These are phyloP conservation scores for Capronia americana DNA, from an alignment of 2,329 filamentous ascomycete genomes.

Conservation along the genomic window DNA sequence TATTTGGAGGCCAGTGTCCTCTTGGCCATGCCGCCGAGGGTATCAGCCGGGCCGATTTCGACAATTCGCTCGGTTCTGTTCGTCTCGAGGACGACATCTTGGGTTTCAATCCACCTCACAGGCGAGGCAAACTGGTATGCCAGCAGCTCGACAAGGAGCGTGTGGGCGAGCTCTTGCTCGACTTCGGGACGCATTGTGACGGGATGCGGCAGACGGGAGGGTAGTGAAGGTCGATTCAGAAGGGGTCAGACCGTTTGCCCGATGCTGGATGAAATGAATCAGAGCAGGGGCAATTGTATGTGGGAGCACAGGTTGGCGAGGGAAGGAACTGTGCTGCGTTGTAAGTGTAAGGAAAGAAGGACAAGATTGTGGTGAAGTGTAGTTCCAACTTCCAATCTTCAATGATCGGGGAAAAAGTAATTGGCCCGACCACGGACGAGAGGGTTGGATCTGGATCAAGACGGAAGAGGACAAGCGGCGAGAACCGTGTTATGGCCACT, in stretches of 20 bases:
- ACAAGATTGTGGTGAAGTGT: slow-evolving; percentile 20
- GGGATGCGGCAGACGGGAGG: slow-evolving; percentile 32
- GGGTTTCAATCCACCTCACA: slow-evolving; percentile 99
- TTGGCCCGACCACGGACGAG: slow-evolving; percentile 31
- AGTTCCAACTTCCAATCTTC: slow-evolving; percentile 13
- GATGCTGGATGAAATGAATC: slow-evolving; percentile 42
- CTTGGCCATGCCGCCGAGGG: slow-evolving; percentile 96
- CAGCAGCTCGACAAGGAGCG: slow-evolving; percentile 95
- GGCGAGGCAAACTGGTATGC: slow-evolving; percentile 99
- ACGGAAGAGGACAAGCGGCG: slow-evolving; percentile 28
- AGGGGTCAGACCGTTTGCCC: slow-evolving; percentile 19
- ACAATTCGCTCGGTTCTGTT: slow-evolving; percentile 97
- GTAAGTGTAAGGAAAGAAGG: slow-evolving; percentile 9
- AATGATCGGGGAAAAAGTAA: slow-evolving; percentile 29
- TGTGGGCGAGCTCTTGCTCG: slow-evolving; percentile 99
- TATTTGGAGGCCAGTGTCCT: slow-evolving; percentile 95
- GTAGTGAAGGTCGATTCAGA: background rate
- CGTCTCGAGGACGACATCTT: slow-evolving; percentile 98
- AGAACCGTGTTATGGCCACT: slow-evolving; percentile 21
- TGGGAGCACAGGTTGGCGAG: slow-evolving; percentile 28
- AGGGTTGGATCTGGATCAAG: slow-evolving; percentile 30
- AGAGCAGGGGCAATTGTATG: slow-evolving; percentile 36
- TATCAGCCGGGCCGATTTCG: slow-evolving; percentile 95
- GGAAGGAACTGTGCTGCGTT: slow-evolving; percentile 28
- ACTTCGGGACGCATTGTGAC: slow-evolving; percentile 91